These are phyloP conservation scores for Westerdykella ornata DNA, from an alignment of 2,329 filamentous ascomycete genomes.

Conservation along the genomic window DNA sequence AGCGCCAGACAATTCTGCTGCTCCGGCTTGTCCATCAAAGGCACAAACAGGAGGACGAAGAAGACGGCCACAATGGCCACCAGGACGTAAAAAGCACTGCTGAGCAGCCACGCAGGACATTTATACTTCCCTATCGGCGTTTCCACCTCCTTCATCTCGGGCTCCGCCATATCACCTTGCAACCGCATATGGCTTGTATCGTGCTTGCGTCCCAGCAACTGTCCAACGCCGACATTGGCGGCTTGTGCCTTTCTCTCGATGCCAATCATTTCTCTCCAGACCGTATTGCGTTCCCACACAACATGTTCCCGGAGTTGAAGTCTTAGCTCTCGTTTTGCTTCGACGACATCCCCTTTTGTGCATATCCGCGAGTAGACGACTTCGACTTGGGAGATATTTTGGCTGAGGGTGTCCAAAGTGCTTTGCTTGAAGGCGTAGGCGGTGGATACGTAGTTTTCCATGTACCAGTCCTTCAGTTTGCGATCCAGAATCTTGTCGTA, in stretches of 20 bases:
- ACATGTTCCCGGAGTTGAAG: constrained; percentile 93
- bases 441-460: constrained; percentile 64
- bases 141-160: constrained; percentile 59
- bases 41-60: constrained; percentile 62
- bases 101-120: constrained; percentile 77
- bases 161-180: constrained; percentile 74
- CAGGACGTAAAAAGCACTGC: constrained; percentile 71
- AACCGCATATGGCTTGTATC: constrained; percentile 62
- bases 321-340: constrained; percentile 77
- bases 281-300: constrained; percentile 97
- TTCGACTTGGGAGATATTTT: constrained; percentile 69
- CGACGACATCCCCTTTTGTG: constrained; percentile 67
- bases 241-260: constrained; percentile 94
- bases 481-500: constrained; percentile 94
- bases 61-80: constrained; percentile 67
- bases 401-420: constrained; percentile 64
- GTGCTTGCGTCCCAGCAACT: constrained; percentile 68
- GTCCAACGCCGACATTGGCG: constrained; percentile 73
- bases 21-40: constrained; percentile 78
- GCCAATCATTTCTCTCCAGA: constrained; percentile 98
- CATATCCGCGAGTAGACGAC: constrained; percentile 72
- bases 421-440: constrained; percentile 74
- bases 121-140: constrained; percentile 75
- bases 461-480: constrained; percentile 69
- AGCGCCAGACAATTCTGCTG: constrained; percentile 95